Conservation (phyloP, 2,329 filamentous ascomycete genomes). For the Fusarium citri region DNA sequence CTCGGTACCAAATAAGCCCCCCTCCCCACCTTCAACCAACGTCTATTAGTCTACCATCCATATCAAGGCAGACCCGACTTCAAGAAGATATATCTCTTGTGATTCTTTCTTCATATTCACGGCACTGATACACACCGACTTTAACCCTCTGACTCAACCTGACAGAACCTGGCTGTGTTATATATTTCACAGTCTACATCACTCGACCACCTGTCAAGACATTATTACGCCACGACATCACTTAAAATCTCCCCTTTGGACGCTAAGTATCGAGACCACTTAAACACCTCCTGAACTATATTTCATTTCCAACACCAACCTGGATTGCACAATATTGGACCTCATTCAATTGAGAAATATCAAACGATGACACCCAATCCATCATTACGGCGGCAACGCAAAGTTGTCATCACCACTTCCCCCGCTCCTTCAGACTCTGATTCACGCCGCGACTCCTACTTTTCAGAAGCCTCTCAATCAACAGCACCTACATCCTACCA, state of each 20-base stretch:
- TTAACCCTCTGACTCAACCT: neutral
- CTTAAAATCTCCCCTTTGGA: slow-evolving; percentile 8
- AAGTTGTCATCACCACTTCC: slow-evolving; percentile 43
- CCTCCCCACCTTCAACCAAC: slow-evolving; percentile 41
- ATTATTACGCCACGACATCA: slow-evolving; percentile 10
- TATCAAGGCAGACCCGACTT: slow-evolving; percentile 42
- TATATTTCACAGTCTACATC: slow-evolving; percentile 17
- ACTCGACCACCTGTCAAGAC: slow-evolving; percentile 19
- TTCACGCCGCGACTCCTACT: slow-evolving; percentile 46
- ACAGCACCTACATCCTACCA: slow-evolving; percentile 47
- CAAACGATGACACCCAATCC: slow-evolving; percentile 35
- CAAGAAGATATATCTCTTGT: slow-evolving; percentile 42
- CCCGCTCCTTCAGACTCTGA: slow-evolving; percentile 43
- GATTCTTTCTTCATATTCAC: slow-evolving; percentile 27
- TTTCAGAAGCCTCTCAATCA: slow-evolving; percentile 44
- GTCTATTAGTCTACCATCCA: slow-evolving; percentile 39
- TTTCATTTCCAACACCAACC: slow-evolving; percentile 1
- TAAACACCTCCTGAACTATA: slow-evolving; percentile 24
- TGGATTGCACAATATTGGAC: slow-evolving; percentile 8
- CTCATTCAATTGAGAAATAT: slow-evolving; percentile 12
- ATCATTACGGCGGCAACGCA: slow-evolving; percentile 42
- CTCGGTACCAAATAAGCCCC: slow-evolving; percentile 45
- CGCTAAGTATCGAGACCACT: slow-evolving; percentile 20
- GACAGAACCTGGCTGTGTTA: slow-evolving; percentile 26
- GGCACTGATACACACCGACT: neutral